Evolutionary conservation across 306 rosid species (phyloP), one percentile per base, ranked within the genome.

Genomic region (Hippophae rhamnoides): DNA sequence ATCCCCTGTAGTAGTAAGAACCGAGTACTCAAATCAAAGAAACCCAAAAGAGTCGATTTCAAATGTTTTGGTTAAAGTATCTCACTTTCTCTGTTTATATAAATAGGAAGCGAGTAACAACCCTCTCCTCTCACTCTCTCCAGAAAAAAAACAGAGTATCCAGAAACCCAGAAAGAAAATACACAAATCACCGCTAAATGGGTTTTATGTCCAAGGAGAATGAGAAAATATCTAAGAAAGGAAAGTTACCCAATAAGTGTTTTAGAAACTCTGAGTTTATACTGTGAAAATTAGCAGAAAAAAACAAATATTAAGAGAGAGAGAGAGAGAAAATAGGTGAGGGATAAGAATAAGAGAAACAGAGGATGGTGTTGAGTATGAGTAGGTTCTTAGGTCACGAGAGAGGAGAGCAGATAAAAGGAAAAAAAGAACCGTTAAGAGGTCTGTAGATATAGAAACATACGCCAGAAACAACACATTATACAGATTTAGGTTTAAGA

Each of bases 331-430:
- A 44, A 56, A 56, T 14, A 23, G 47, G 60, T 56, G 10, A 64
- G 44, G 48, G n/a, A 38, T 42, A 9, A 10, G 61, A 7, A 60
- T 43, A 13, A 54, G 68, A n/a, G 63, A 45, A 44, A 10, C 43
- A 52, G 38, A 11, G 31, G 27, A 54, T 23, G 65, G 65, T 60
- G 48, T 31, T 13, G 67, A 10, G 26, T 8, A 5, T 18, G 27
- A 31, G 56, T 49, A 64, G 72, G 23, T 18, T 18, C 23, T 18
- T 1, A 52, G 56, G 78, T 81, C 84, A 82, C 83, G 80, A 71
- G 67, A 2, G 11, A 86, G 60, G 5, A 9, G 61, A 66, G 75
- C 58, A 58, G 78, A 79, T 67, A 66, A 76, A 76, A 81, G 68
- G 53, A 49, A 10, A 52, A 55, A 49, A 73, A 18, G 78, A 64